Percentiles rank a stretch among this genome's conserved stretches.
Evolutionary conservation across 257 asterid genomes (phyloP).

Genomic region (Jasminum sambac): DNA sequence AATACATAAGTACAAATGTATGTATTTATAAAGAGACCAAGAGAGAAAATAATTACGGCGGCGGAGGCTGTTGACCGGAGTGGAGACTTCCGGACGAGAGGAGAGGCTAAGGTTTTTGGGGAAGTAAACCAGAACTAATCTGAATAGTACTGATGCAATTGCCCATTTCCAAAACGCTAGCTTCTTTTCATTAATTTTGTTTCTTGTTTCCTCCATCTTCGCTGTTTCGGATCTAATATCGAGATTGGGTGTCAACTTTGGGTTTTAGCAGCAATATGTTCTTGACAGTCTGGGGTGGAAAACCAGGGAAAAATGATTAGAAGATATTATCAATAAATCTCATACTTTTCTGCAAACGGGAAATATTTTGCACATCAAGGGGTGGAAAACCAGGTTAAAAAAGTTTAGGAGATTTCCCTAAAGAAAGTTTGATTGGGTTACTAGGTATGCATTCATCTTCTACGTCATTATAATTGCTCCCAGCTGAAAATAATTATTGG

Average conservation of each 20-base stretch:
- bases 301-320: no score
- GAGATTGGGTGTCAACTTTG: neutral
- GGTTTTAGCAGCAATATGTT: neutral
- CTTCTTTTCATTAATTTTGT: slow-evolving; percentile 33
- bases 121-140: slow-evolving; percentile 65
- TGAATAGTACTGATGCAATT: slow-evolving; percentile 53
- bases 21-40: neutral
- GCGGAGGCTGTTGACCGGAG: slow-evolving; percentile 95
- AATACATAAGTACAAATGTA: neutral
- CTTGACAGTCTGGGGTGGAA: no score
- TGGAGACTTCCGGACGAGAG: slow-evolving; percentile 93
- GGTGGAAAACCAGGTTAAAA: no score
- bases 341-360: no score
- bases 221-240: neutral
- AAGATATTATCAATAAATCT: no score
- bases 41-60: slow-evolving; percentile 51
- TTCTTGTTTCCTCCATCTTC: slow-evolving; percentile 29
- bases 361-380: no score
- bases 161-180: slow-evolving; percentile 85
- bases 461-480: no score
- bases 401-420: no score
- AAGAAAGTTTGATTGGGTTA: no score
- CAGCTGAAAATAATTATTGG: no score
- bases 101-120: slow-evolving; percentile 75
- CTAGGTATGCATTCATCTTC: no score